These are phyloP conservation scores for Penicillium turbatum DNA, from an alignment of 495 filamentous ascomycete species.

Conservation along the genomic window DNA sequence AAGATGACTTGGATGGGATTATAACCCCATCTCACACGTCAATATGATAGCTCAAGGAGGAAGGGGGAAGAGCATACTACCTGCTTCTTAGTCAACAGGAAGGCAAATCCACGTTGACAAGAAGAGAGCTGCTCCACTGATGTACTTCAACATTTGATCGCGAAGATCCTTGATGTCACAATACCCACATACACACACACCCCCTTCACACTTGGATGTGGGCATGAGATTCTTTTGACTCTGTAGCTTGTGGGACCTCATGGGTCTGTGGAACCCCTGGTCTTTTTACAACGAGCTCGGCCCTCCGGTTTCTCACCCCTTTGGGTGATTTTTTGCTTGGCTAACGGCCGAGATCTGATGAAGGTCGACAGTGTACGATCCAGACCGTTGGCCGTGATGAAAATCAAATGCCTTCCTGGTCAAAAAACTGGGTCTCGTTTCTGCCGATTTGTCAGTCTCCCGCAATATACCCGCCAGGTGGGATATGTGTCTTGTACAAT, in stretches of 20 bases:
- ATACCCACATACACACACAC: not conserved
- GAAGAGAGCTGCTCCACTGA: conserved; percentile 7
- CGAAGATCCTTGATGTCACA: conserved; percentile 1
- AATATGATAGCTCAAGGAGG: not conserved
- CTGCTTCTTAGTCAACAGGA: not conserved
- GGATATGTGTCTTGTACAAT: not conserved
- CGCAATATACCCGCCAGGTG: conserved; percentile 11
- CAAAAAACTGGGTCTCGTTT: not conserved
- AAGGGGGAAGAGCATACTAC: not conserved
- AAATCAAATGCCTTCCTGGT: not conserved
- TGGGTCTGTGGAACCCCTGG: conserved; percentile 23
- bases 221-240: conserved; percentile 1
- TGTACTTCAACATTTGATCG: conserved; percentile 1
- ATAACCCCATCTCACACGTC: not conserved
- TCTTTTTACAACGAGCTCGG: conserved; percentile 23
- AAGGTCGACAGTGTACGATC: conserved; percentile 15
- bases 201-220: not conserved
- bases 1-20: conserved; percentile 4
- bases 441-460: conserved; percentile 7
- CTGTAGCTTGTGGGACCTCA: conserved; percentile 25
- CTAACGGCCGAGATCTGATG: conserved; percentile 7
- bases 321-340: conserved; percentile 10
- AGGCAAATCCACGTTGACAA: not conserved
- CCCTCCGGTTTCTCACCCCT: not conserved
- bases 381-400: conserved; percentile 15